Conservation (phyloP, 2,329 filamentous ascomycete genomes). For the Harringtonia lauricola region DNA sequence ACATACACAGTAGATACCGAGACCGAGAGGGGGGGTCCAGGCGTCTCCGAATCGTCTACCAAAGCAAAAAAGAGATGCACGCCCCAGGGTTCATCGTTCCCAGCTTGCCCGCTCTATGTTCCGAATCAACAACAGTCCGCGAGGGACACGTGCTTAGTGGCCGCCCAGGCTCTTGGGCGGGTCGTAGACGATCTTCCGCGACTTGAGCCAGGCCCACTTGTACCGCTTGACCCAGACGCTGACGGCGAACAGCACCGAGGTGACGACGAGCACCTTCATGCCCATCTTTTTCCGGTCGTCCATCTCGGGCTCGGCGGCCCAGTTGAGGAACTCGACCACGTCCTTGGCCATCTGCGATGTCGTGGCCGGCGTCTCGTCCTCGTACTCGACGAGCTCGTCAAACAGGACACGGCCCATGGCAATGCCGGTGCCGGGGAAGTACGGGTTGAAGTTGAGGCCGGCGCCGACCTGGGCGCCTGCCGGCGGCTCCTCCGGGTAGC, state of each 20-base stretch:
- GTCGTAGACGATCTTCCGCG: constrained; percentile 83
- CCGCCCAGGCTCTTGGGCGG: constrained; percentile 52
- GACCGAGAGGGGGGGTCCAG: constrained; percentile 2
- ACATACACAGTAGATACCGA: constrained; percentile 7
- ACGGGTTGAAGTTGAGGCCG: constrained; percentile 99
- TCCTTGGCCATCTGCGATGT: constrained; percentile 99
- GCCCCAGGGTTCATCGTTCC: no score
- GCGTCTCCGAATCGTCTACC: neutral
- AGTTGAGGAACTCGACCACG: constrained; percentile 97
- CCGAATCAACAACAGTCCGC: neutral
- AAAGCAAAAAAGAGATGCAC: neutral
- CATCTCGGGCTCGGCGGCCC: constrained; percentile 98
- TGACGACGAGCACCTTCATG: constrained; percentile 83
- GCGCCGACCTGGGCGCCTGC: constrained; percentile 75
- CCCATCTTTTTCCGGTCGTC: constrained; percentile 99
- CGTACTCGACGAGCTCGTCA: constrained; percentile 95
- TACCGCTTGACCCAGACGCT: constrained; percentile 99
- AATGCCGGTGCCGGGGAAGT: constrained; percentile 98
- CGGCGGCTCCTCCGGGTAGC: constrained; percentile 92
- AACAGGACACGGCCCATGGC: constrained; percentile 98
- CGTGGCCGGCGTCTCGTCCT: constrained; percentile 87
- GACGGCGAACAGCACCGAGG: constrained; percentile 67
- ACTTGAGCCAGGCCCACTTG: constrained; percentile 97
- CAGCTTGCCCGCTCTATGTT: no score
- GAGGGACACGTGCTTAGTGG: constrained; percentile 7